Evolutionary conservation across 345 rosid genomes (phyloP), one percentile per base, ranked within the genome.

Genomic region (Citrus medica): DNA sequence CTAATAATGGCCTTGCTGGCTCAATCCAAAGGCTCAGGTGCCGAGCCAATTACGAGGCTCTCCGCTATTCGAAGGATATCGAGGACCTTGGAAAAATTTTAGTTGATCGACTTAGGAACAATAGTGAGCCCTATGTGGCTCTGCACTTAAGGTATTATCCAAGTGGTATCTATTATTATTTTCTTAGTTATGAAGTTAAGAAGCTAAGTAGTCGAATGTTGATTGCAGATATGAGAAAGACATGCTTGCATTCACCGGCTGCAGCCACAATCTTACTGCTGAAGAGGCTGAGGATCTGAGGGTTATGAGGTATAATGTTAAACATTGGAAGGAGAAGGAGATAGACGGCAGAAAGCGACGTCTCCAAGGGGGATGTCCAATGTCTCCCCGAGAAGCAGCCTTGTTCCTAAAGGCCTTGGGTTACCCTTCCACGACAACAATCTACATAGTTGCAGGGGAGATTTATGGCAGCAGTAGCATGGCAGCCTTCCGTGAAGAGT

Each of bases 271-370:
- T 74, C 95, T 97, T 53, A 92, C 98, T 0, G 77, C 74, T 25
- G 83, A 71, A 74, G 99, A 97, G 82, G 92, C 92, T 9, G 87
- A 86, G 81, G 96, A 97, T 40, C 99, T 97, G 32, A 82, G 85
- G 53, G 75, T 74, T 7, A 97, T 94, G 99, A 90, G 99, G 80
- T 92, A 92, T 75, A 85, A 63, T 62, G 91, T 91, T 51, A 88
- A 83, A 82, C 99, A 97, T 56, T 97, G 99, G 99, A 94, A 97
- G 88, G 98, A 93, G 88, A 97, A 97, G 85, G 99, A 97, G 79
- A 94, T 97, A 64, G 92, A 97, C 55, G 84, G 99, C 61, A 56
- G 16, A 48, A 93, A 87, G 70, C 84, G 86, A 9, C 86, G 99
- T 38, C 79, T 88, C 46, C 90, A 92, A 70, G 99, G 98, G 17